Base-by-base conservation (phyloP, 768 basidiomycete genomes). In the Mycena venus region DNA sequence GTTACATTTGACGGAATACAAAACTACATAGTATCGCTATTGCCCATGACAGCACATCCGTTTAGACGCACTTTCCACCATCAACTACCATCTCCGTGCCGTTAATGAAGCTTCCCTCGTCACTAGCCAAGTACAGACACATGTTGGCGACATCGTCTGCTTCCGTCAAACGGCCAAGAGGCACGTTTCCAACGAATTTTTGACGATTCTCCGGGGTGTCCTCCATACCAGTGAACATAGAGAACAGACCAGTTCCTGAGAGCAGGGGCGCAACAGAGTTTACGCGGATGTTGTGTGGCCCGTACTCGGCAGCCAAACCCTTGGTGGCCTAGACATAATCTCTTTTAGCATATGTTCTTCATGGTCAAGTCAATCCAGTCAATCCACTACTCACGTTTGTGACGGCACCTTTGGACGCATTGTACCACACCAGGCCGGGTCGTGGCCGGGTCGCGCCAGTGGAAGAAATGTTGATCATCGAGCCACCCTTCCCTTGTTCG, bases 51-150 rank as follows among this genome's bases (percentile, higher is more conserved):
- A 65, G 49, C 44, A 65, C 53, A 36, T 65, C 47, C 32, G 63
- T 65, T 65, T 65, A 65, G 63, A 65, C 32, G 44, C 63, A 65
- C 63, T 65, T 65, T 65, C 63, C 63, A 67, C 65, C 65, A 56
- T 67, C 65, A 67, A 67, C 65, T 53, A 67, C 53, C 65, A 67
- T 67, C 65, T 67, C 65, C 51, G 65, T 56, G 53, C 65, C 65
- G 53, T 67, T 67, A 56, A 67, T 67, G 51, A 67, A 67, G 53
- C 65, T 56, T 67, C 65, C 65, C 65, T 67, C 65, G 53, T 67
- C 65, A 67, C 65, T 67, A 67, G 65, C 65, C 65, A 67, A 67
- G 51, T 67, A 67, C 51, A 67, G 65, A 67, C 65, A 67, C 65
- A 67, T 67, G 65, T 67, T 67, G 65, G 65, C 65, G 65, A 67